These are phyloP conservation scores for Solanum pennellii DNA, from an alignment of 257 asterid species.

Conservation along the genomic window DNA sequence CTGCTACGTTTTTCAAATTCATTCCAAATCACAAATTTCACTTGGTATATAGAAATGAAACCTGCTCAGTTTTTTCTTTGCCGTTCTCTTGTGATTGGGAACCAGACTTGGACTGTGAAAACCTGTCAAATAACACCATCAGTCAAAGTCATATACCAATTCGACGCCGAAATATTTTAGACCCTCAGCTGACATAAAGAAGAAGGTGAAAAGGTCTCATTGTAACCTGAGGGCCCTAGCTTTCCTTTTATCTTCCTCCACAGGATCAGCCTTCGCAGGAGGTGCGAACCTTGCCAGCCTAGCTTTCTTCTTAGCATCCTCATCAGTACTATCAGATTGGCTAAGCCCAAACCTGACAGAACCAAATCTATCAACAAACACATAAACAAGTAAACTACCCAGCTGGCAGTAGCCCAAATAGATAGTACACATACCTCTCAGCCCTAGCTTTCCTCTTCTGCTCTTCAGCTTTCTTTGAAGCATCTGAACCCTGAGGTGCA, in stretches of 20 bases:
- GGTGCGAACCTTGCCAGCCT: slow-evolving; percentile 79
- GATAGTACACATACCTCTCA: slow-evolving; percentile 47
- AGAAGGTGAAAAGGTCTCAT: not conserved
- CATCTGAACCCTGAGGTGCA: slow-evolving; percentile 27
- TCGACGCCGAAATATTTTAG: not conserved
- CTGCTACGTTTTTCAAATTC: not conserved
- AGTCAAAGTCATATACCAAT: not conserved
- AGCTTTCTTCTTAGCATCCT: slow-evolving; percentile 80
- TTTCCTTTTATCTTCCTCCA: slow-evolving; percentile 89
- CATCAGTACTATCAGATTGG: slow-evolving; percentile 43
- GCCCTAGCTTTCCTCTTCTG: slow-evolving; percentile 92
- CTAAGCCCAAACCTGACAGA: not conserved
- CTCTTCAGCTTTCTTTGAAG: slow-evolving; percentile 60
- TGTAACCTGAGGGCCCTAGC: slow-evolving; percentile 82
- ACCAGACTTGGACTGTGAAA: slow-evolving; percentile 24
- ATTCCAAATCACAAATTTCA: not conserved
- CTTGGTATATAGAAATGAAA: not conserved
- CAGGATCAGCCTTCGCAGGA: slow-evolving; percentile 30
- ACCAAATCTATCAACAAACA: not conserved
- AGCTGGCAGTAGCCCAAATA: not conserved
- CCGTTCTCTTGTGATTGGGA: slow-evolving; percentile 6
- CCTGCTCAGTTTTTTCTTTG: slow-evolving; percentile 5
- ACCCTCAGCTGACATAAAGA: not conserved
- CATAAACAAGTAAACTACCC: not conserved
- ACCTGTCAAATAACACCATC: slow-evolving; percentile 12